Evolutionary conservation across 305 asterid genomes (phyloP).

Genomic region (Fraxinus velutina): DNA sequence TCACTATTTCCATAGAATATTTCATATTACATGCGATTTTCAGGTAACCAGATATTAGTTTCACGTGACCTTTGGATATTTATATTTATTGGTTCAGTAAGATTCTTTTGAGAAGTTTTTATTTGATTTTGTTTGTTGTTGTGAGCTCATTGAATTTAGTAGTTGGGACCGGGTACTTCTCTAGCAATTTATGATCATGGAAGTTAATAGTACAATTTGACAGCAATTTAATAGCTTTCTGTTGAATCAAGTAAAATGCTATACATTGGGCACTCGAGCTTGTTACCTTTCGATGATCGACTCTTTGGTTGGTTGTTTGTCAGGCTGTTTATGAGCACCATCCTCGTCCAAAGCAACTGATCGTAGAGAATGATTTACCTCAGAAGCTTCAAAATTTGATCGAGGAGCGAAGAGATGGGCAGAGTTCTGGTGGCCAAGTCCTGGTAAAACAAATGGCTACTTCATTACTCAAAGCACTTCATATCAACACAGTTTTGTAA

Average conservation of each 20-base stretch:
- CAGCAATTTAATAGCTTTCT: neutral
- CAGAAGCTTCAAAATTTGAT: constrained; percentile 86
- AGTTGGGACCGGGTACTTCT: neutral
- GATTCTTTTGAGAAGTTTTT: neutral
- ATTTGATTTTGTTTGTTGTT: neutral
- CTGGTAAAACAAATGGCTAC: constrained; percentile 99
- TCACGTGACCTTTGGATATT: neutral
- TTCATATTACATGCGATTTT: neutral
- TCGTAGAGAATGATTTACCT: constrained; percentile 93
- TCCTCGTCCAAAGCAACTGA: constrained; percentile 96
- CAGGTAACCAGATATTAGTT: neutral
- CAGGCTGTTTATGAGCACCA: constrained; percentile 98
- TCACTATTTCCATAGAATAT: neutral
- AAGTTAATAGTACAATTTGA: neutral
- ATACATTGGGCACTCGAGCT: neutral
- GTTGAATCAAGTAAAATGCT: neutral
- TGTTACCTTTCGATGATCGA: constrained; percentile 1
- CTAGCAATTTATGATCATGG: neutral
- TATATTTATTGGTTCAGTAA: neutral
- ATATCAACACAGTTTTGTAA: constrained; percentile 87
- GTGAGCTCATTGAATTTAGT: neutral
- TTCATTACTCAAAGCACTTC: constrained; percentile 93
- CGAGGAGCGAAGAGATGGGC: constrained; percentile 96
- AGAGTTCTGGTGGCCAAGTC: constrained; percentile 96
- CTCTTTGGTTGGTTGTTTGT: constrained; percentile 9